A percentile compares a stretch with the other conserved stretches of the same genome.
These are phyloP conservation scores for Quercus lobata DNA, from an alignment of 331 rosid genomes.

Conservation along the genomic window DNA sequence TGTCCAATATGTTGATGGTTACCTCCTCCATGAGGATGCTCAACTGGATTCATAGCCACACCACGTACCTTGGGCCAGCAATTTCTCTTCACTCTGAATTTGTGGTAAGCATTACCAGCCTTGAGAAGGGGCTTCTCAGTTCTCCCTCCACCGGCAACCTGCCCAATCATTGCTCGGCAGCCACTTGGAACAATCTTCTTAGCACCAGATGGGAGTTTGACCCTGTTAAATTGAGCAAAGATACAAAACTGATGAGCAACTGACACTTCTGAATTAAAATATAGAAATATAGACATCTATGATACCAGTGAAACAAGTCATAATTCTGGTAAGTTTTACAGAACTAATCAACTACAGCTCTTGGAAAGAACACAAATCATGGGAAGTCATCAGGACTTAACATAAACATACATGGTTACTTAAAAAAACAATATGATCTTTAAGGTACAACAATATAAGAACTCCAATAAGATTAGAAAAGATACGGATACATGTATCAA, in stretches of 20 bases:
- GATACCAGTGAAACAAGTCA: too few species aligned
- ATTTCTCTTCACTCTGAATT: slow-evolving; percentile 64
- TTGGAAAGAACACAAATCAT: too few species aligned
- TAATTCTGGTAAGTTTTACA: too few species aligned
- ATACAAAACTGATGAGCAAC: neutral
- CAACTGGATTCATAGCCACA: slow-evolving; percentile 79
- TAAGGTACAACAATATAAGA: too few species aligned
- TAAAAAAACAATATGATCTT: too few species aligned
- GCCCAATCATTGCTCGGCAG: slow-evolving; percentile 71
- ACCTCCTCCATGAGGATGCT: slow-evolving; percentile 83
- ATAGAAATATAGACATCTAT: too few species aligned
- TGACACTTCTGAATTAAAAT: too few species aligned
- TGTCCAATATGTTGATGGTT: slow-evolving; percentile 73
- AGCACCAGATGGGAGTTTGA: slow-evolving; percentile 68
- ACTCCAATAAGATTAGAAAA: too few species aligned
- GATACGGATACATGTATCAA: too few species aligned
- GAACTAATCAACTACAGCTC: too few species aligned
- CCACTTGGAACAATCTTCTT: slow-evolving; percentile 67
- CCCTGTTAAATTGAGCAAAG: slow-evolving; percentile 9
- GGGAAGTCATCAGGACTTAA: too few species aligned
- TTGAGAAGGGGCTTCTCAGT: slow-evolving; percentile 69
- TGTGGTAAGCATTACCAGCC: slow-evolving; percentile 74
- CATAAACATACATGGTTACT: too few species aligned
- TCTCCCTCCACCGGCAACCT: slow-evolving; percentile 69
- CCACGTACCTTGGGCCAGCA: slow-evolving; percentile 85